These are phyloP conservation scores for Athelia sp. DNA, from an alignment of 1,284 basidiomycete species.

Conservation along the genomic window DNA sequence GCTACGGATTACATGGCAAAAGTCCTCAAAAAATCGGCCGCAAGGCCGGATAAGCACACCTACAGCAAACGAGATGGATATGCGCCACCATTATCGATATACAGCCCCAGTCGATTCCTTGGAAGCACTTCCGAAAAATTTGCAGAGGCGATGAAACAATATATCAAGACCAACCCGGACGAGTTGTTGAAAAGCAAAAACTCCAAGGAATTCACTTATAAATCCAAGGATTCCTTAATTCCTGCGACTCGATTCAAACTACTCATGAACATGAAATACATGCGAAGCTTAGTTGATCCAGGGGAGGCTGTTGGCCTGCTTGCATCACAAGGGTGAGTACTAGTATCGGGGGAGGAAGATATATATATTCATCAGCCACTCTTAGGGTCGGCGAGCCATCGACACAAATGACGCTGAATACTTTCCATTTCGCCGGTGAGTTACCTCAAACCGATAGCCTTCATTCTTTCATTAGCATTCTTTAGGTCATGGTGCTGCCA, in stretches of 20 bases:
- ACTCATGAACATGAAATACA: constrained; percentile 87
- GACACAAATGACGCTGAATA: constrained; percentile 99
- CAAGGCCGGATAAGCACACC: constrained; percentile 40
- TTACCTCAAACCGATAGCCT: constrained; percentile 11
- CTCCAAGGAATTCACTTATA: constrained; percentile 32
- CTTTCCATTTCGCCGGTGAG: constrained; percentile 96
- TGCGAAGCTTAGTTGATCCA: constrained; percentile 92
- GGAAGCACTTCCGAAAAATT: constrained; percentile 95
- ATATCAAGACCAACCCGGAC: constrained; percentile 77
- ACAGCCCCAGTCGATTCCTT: constrained; percentile 76
- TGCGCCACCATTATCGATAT: constrained; percentile 75
- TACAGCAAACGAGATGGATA: constrained; percentile 47
- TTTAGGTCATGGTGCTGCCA: constrained; percentile 94
- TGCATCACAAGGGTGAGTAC: constrained; percentile 89
- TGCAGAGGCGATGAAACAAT: constrained; percentile 77
- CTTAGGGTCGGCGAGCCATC: constrained; percentile 94
- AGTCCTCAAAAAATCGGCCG: constrained; percentile 69
- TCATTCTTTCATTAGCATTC: constrained; percentile 2
- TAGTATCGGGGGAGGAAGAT: too few species aligned
- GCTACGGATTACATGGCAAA: constrained; percentile 86
- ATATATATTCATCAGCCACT: constrained; percentile 9
- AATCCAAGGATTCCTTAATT: constrained; percentile 45
- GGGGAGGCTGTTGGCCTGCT: constrained; percentile 97
- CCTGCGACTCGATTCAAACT: constrained; percentile 64
- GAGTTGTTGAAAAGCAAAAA: constrained; percentile 66